These are phyloP conservation scores for Entonaema liquescens DNA, from an alignment of 495 filamentous ascomycete species.

Conservation along the genomic window DNA sequence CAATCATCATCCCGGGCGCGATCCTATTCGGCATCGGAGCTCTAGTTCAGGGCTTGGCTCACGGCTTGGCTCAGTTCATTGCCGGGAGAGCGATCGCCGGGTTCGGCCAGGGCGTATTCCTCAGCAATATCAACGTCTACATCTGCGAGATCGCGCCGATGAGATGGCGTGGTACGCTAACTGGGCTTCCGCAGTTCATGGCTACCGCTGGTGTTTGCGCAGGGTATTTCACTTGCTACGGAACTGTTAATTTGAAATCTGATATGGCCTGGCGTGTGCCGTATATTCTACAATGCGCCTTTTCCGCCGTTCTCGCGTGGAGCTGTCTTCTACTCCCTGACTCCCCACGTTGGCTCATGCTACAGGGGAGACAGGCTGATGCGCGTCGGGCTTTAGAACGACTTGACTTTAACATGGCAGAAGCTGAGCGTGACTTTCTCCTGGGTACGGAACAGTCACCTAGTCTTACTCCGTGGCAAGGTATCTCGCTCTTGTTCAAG, in stretches of 20 bases:
- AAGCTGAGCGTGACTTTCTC: constrained; percentile 61
- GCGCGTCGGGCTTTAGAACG: constrained; percentile 51
- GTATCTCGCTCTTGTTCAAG: constrained; percentile 48
- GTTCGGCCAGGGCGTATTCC: constrained; percentile 66
- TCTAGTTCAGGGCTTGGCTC: constrained; percentile 55
- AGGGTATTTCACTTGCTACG: constrained; percentile 73
- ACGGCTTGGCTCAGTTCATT: constrained; percentile 62
- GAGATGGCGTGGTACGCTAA: constrained; percentile 59
- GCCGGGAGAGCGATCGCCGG: constrained; percentile 64
- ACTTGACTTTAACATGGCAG: constrained; percentile 55
- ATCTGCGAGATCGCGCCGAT: constrained; percentile 70
- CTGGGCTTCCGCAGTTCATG: constrained; percentile 64
- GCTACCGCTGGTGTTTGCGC: constrained; percentile 60
- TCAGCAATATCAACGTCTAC: constrained; percentile 66
- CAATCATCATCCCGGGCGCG: constrained; percentile 61
- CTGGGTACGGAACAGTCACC: constrained; percentile 38
- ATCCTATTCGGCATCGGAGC: constrained; percentile 65
- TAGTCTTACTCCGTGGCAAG: constrained; percentile 48
- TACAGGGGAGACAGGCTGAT: constrained; percentile 46
- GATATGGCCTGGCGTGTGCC: constrained; percentile 68
- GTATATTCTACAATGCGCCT: constrained; percentile 55
- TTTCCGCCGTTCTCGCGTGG: constrained; percentile 53
- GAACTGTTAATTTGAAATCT: constrained; percentile 57
- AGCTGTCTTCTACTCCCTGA: constrained; percentile 51
- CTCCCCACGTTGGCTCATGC: constrained; percentile 55